Base-by-base conservation (phyloP, 352 stramenopile species). In the Plasmopara viticola region DNA sequence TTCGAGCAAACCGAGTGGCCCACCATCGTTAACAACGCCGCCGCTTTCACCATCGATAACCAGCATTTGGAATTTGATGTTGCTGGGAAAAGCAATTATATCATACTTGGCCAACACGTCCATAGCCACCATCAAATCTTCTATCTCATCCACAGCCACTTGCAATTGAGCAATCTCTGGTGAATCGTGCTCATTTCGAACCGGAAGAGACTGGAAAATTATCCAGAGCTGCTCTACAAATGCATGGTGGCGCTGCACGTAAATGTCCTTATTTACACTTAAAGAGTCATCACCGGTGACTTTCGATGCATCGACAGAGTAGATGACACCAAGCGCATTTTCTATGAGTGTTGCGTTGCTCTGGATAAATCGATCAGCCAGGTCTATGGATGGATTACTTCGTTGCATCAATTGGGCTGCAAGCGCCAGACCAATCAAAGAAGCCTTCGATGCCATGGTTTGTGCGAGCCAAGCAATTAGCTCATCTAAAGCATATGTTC, bases 181-280 rank as follows among this genome's bases (percentile, higher is more conserved):
- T 0, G 54, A 54, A 56, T 90, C 79, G 7, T 72, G 65, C 12
- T 72, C 63, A 37, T 79, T 90, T n/a, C 77, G 66, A 48, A 74
- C 61, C n/a, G 79, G 79, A 7, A 90, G 45, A 1, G 79, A 86
- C 64, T 90, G 77, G 34, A 90, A 87, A 39, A 90, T 82, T 4
- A 54, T 48, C 79, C 79, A 90, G 1, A 87, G 45, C 13, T 83
- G 66, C 43, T 90, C 77, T 0, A 81, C 64, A n/a, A 87, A 62
- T 1, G 55, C 42, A 10, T 53, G 17, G 44, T 71, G 58, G 4
- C 46, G 46, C 48, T 68, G 53, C 44, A 66, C 46, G 31, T 56
- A 66, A 15, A 44, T 38, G 31, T 68, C 53, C 1, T 53, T 39
- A 34, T 61, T 48, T 31, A 58, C 35, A 14, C 42, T 48, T 15